Evolutionary conservation across 345 rosid genomes (phyloP).

Genomic region (Hypericum perforatum): DNA sequence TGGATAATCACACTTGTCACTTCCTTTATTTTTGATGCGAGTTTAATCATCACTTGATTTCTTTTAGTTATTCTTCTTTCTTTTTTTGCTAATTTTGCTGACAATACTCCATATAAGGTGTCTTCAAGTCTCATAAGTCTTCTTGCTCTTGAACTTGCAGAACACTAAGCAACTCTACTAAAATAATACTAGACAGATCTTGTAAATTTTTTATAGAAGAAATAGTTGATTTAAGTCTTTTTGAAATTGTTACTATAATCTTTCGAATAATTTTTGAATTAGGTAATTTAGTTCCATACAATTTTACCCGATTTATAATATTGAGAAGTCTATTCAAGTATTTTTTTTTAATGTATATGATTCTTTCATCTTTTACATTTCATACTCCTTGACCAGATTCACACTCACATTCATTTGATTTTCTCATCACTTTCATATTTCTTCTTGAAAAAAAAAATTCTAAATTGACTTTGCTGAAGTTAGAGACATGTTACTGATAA

Average conservation of each 20-base stretch:
- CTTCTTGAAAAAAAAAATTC: not conserved
- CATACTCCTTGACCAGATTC: not conserved
- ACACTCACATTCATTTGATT: not conserved
- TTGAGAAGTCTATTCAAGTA: not conserved
- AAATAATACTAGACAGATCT: not conserved
- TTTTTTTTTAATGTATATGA: not conserved
- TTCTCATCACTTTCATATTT: not conserved
- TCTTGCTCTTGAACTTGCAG: not conserved
- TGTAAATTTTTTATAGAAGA: not conserved
- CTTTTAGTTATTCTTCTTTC: not conserved
- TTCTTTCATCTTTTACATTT: not conserved
- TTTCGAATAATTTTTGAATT: not conserved
- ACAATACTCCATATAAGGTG: not conserved
- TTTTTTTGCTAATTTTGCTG: not conserved
- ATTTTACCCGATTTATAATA: not conserved
- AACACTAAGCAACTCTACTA: not conserved
- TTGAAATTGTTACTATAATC: not conserved
- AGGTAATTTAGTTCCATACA: not conserved
- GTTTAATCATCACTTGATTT: not conserved
- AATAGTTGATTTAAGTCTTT: not conserved
- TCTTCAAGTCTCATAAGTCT: not conserved
- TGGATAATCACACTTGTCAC: not conserved
- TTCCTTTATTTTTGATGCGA: not conserved
- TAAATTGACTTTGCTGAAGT: not conserved
- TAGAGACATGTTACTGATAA: not conserved